Base-by-base conservation (phyloP, 768 basidiomycete genomes). In the Lentinula guzmanii region DNA sequence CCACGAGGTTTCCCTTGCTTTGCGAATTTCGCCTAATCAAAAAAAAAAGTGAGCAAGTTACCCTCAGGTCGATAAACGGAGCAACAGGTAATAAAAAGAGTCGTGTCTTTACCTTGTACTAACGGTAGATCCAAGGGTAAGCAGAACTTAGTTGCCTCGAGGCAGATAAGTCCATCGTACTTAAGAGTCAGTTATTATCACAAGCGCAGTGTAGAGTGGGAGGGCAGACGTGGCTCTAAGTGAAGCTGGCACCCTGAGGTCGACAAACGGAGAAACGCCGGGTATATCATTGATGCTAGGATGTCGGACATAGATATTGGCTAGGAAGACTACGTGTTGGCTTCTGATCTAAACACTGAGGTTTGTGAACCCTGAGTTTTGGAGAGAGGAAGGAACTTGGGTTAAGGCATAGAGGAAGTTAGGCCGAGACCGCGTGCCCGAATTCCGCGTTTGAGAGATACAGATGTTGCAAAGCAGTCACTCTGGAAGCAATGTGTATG, bases 261-360 rank as follows among this genome's bases (percentile, higher is more conserved):
- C 28, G 37, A 56, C 41, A 56, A 56, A 56, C 55, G 55, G 55
- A 56, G 55, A 56, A 42, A 42, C 8, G n/a, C 37, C 42, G 55
- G 42, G 41, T 1, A 43, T 9, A 56, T 56, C 55, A 43, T 15
- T 41, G 39, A 33, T 24, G 37, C 37, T 39, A 18, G 35, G 34
- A n/a, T 33, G 33, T 52, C 33, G 52, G 31, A 33, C 28, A 28
- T 28, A 28, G 3, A 28, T 28, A 18, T 24, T 48, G 21, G 46
- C 46, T 48, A 24, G 11, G n/a, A 18, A 9, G 37, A 39, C 37
- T 11, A 4, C 16, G 16, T 5, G 16, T 16, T 33, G 37, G 35
- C 35, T 37, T 41, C 46, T 21, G 46, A 48, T 21, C 11, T 28
- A n/a, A 45, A 8, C 37, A 8, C 37, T 28, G 28, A 41, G n/a